These are phyloP conservation scores for Hymenoscyphus fraxineus DNA, from an alignment of 2,329 filamentous ascomycete genomes.

Conservation along the genomic window DNA sequence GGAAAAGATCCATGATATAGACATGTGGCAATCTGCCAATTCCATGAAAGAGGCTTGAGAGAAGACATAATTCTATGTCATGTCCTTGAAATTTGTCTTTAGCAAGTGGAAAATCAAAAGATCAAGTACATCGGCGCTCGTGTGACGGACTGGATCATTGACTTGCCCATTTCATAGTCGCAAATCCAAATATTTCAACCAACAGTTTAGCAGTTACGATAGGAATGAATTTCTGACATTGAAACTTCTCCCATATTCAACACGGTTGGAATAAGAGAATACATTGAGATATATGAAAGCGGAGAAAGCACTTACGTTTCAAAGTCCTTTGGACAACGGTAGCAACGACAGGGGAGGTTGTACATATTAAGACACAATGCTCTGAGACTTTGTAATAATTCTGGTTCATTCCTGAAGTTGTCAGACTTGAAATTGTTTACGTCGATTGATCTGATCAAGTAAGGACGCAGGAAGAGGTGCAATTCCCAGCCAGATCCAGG, in stretches of 20 bases:
- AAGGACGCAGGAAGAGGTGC: conserved; percentile 15
- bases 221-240: too few relatives aligned
- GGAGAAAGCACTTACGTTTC: background rate
- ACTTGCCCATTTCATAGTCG: background rate
- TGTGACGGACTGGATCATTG: background rate
- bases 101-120: background rate
- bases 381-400: conserved; percentile 4
- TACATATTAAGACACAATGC: conserved; percentile 5
- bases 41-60: background rate
- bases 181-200: background rate
- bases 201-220: background rate
- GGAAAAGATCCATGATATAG: background rate
- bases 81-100: background rate
- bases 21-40: background rate
- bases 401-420: background rate
- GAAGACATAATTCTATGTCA: background rate
- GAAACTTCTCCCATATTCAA: too few relatives aligned
- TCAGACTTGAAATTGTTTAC: background rate
- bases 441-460: conserved; percentile 13
- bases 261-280: background rate
- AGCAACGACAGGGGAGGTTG: too few relatives aligned
- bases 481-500: conserved; percentile 8
- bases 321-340: background rate
- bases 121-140: background rate
- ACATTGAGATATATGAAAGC: background rate